These are phyloP conservation scores for Eucommia ulmoides DNA, from an alignment of 257 asterid genomes.

Conservation along the genomic window DNA sequence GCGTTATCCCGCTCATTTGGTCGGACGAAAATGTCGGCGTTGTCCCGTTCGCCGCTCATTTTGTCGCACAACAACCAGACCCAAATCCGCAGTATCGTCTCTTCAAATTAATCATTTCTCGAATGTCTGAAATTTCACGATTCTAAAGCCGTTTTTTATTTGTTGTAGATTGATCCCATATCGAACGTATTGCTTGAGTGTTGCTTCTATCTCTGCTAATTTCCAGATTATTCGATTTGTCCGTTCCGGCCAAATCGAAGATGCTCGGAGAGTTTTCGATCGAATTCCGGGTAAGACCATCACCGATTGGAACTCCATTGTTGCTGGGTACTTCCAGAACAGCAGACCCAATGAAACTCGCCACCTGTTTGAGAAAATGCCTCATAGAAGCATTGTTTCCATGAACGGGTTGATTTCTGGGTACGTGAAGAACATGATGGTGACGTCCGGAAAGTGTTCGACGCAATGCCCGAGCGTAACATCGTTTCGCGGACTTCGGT, in stretches of 20 bases:
- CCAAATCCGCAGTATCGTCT: too few species aligned
- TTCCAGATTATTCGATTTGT: too few species aligned
- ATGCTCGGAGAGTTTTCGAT: neutral
- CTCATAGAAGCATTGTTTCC: neutral
- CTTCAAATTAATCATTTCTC: too few species aligned
- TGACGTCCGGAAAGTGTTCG: constrained; percentile 56
- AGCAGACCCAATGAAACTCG: neutral
- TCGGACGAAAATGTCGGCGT: too few species aligned
- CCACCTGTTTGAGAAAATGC: neutral
- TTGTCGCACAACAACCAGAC: too few species aligned
- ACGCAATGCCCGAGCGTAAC: constrained; percentile 53
- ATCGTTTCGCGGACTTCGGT: constrained; percentile 60
- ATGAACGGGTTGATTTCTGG: constrained; percentile 50
- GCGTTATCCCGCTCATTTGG: too few species aligned
- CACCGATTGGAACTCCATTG: neutral
- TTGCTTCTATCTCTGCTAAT: too few species aligned
- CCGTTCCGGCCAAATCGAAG: neutral
- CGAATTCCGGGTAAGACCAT: neutral
- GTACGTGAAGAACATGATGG: constrained; percentile 46
- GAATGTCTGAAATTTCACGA: too few species aligned
- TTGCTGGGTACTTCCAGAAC: neutral
- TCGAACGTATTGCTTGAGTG: too few species aligned
- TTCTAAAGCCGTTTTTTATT: too few species aligned
- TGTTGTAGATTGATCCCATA: too few species aligned
- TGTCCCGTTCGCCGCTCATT: too few species aligned